Conservation (phyloP, 371 early-diverging fungal genomes). For the Entomophthora muscae region DNA sequence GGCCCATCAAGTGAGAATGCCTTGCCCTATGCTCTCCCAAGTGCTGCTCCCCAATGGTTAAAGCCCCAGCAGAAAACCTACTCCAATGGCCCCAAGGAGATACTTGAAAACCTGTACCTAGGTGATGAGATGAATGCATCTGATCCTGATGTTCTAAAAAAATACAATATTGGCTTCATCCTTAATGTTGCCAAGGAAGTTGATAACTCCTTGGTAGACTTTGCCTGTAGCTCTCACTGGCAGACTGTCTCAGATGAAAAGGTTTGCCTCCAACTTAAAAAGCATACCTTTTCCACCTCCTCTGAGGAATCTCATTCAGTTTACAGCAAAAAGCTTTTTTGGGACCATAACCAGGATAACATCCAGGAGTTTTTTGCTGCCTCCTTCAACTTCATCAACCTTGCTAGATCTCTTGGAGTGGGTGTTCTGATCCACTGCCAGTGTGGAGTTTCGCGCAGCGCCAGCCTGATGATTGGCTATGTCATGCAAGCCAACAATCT, state of each 20-base stretch:
- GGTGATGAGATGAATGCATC: conserved; percentile 45
- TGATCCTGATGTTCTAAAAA: conserved; percentile 20
- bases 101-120: conserved; percentile 48
- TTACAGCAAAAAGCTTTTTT: conserved; percentile 42
- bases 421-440: conserved; percentile 74
- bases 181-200: conserved; percentile 70
- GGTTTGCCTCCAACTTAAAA: neutral
- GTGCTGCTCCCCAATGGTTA: neutral
- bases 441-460: conserved; percentile 76
- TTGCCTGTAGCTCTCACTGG: neutral
- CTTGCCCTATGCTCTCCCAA: neutral
- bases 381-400: conserved; percentile 54
- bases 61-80: conserved; percentile 14
- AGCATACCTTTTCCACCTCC: neutral
- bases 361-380: conserved; percentile 33
- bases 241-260: neutral
- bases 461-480: conserved; percentile 71
- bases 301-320: conserved; percentile 9
- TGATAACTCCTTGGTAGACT: conserved; percentile 15
- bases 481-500: conserved; percentile 48
- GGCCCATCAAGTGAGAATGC: no score
- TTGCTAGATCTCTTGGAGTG: conserved; percentile 27
- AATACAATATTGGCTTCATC: conserved; percentile 31
- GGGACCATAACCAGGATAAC: conserved; percentile 63
- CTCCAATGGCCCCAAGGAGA: conserved; percentile 25